Base-by-base conservation (phyloP, 345 rosid species). In the Gynandropsis gynandra region DNA sequence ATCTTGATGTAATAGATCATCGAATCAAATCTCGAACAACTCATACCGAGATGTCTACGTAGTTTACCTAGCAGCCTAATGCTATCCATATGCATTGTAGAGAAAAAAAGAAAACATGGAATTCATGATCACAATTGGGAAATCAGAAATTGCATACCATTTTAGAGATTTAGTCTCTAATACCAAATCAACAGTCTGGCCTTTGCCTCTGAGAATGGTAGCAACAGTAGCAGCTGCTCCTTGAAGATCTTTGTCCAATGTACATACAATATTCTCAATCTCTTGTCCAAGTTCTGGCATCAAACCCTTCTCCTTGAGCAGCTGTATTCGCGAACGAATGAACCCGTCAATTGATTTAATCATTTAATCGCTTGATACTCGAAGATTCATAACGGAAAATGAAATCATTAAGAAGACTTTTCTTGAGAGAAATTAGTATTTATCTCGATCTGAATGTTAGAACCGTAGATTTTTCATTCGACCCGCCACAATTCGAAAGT, bases 221-320 rank as follows among this genome's bases (percentile, higher is more conserved):
- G 98, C 98, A 58, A 84, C 89, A 1, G 58, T 58, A 32, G 95
- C 73, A 64, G 96, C 98, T 52, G 77, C 85, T 53, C 83, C 98
- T 72, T 76, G 92, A 37, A 84, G 95, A 67, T 80, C 71, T 42
- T 37, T 29, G 59, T 87, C 95, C 36, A 87, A 78, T 56, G 98
- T 84, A 10, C 96, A 90, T 6, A 90, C 89, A 57, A 87, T 82
- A 52, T 79, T 79, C 66, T 79, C 81, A 33, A 87, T 79, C 59
- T 87, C 81, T 32, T 72, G 80, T 65, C 54, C 58, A 32, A 84
- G 50, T 51, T 74, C 81, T 4, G 96, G 98, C 19, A 87, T 46
- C 46, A 84, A 72, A 39, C 74, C 79, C 72, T 80, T 90, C 74
- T 90, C 96, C 76, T 80, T 90, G 1, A 90, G 80, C 68, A 90